Percentiles rank a stretch among this genome's conserved stretches.
Evolutionary conservation across 495 filamentous ascomycete species (phyloP).

Genomic region (Staphylotrichum tortipilum): DNA sequence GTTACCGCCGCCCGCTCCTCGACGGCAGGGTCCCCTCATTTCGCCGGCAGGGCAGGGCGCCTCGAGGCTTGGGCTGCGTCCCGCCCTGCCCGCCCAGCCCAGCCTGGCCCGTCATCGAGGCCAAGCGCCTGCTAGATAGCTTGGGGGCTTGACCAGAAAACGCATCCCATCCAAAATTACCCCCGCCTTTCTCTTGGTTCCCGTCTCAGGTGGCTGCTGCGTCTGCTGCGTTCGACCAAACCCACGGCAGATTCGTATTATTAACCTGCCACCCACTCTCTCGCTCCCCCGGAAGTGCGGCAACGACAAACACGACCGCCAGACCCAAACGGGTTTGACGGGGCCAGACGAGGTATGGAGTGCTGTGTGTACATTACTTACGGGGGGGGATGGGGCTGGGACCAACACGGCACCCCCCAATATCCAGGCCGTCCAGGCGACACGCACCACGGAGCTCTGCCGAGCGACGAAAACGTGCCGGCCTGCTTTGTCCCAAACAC

Average conservation of each 20-base stretch:
- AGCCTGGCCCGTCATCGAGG: conserved; percentile 22
- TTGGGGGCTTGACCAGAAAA: not conserved
- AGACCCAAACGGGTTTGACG: too few relatives aligned
- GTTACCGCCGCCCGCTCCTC: conserved; percentile 13
- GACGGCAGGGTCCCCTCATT: conserved; percentile 11
- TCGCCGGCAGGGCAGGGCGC: conserved; percentile 8
- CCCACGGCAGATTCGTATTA: not conserved
- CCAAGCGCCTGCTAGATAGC: conserved; percentile 20
- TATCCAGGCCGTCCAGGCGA: conserved; percentile 9
- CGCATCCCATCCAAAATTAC: not conserved
- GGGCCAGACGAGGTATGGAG: too few relatives aligned
- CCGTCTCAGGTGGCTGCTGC: too few relatives aligned
- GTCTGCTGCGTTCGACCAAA: not conserved
- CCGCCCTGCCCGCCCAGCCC: too few relatives aligned
- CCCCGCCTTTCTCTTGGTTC: conserved; percentile 10
- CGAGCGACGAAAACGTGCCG: not conserved
- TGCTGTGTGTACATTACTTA: too few relatives aligned
- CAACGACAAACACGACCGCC: too few relatives aligned
- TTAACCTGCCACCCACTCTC: conserved; percentile 5
- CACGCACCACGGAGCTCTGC: not conserved
- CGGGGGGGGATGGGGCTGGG: too few relatives aligned
- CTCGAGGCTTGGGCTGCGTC: not conserved
- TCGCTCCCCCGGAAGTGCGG: conserved; percentile 12
- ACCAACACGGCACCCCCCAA: conserved; percentile 4
- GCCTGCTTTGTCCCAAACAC: not conserved